Conservation (phyloP, 2,329 filamentous ascomycete genomes). For the Plectosphaerella sp. region DNA sequence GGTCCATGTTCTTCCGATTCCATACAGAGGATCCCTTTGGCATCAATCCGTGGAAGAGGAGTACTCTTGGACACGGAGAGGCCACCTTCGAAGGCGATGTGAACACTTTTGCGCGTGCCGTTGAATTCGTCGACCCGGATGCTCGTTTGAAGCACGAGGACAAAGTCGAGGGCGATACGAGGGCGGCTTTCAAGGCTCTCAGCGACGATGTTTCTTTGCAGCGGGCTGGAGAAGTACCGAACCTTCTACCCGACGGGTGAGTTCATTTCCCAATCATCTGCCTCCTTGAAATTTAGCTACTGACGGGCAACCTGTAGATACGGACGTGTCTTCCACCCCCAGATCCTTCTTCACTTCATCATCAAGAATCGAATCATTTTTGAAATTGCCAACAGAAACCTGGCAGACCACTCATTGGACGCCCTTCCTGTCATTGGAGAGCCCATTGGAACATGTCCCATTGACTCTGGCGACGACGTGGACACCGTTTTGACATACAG, state of each 20-base stretch:
- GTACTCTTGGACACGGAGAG: slow-evolving; percentile 1
- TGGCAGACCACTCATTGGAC: too few species aligned
- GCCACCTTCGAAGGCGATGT: slow-evolving; percentile 6
- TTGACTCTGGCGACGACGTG: too few species aligned
- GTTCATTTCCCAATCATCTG: neutral
- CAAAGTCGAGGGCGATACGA: neutral
- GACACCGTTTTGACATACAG: too few species aligned
- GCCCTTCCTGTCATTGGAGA: too few species aligned
- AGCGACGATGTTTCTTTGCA: neutral
- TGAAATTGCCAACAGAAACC: slow-evolving; percentile 14
- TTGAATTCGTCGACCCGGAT: neutral
- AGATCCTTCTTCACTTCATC: slow-evolving; percentile 8
- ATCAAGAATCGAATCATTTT: slow-evolving; percentile 8
- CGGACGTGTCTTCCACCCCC: slow-evolving; percentile 10
- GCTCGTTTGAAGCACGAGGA: neutral
- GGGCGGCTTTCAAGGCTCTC: neutral
- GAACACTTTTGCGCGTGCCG: slow-evolving; percentile 1
- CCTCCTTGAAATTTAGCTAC: neutral
- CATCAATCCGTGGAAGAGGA: slow-evolving; percentile 11
- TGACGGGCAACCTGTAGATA: slow-evolving; percentile 2
- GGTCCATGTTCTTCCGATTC: slow-evolving; percentile 13
- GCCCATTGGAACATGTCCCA: too few species aligned
- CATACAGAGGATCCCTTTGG: slow-evolving; percentile 12
- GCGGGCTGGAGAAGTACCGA: neutral
- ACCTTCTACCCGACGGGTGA: slow-evolving; percentile 5